phyloP scores from a whole-genome alignment of 805 yeast species.

The Dipodascopsis uninucleata region DNA sequence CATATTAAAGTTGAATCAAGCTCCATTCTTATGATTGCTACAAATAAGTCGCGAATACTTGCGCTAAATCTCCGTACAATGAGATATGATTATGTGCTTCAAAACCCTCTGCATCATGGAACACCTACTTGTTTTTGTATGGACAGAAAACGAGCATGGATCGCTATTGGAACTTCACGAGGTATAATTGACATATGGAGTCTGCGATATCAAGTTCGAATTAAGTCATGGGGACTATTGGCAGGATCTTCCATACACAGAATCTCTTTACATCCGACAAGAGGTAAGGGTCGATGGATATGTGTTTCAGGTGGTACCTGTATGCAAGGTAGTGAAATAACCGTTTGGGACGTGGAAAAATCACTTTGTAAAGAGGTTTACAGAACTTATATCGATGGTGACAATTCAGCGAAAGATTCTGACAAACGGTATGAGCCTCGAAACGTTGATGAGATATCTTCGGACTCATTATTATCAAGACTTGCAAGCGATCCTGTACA shows the following conservation, averaged over 20 bases:
- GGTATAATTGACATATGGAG: conserved; percentile 85
- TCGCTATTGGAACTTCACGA: conserved; percentile 66
- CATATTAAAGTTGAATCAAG: conserved; percentile 42
- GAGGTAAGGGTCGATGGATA: conserved; percentile 44
- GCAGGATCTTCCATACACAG: conserved; percentile 49
- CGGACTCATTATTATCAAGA: conserved; percentile 26
- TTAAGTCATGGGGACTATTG: conserved; percentile 61
- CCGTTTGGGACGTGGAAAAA: conserved; percentile 72
- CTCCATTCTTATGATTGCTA: conserved; percentile 48
- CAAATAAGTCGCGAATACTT: conserved; percentile 51
- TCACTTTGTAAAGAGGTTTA: conserved; percentile 52
- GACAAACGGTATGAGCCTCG: conserved; percentile 25
- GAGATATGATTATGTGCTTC: conserved; percentile 40
- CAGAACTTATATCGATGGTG: conserved; percentile 23
- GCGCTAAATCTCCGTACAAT: conserved; percentile 58
- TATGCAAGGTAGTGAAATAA: conserved; percentile 50
- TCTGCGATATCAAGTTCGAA: conserved; percentile 56
- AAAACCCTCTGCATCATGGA: conserved; percentile 64
- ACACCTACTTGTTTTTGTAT: conserved; percentile 56
- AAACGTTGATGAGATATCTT: conserved; percentile 28
- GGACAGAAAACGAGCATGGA: conserved; percentile 55
- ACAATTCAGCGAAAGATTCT: conserved; percentile 10
- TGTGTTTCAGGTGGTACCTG: conserved; percentile 64
- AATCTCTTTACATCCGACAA: conserved; percentile 45
- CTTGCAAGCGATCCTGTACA: conserved; percentile 27